Base-by-base conservation (phyloP, 257 asterid genomes). In the Rauvolfia tetraphylla region DNA sequence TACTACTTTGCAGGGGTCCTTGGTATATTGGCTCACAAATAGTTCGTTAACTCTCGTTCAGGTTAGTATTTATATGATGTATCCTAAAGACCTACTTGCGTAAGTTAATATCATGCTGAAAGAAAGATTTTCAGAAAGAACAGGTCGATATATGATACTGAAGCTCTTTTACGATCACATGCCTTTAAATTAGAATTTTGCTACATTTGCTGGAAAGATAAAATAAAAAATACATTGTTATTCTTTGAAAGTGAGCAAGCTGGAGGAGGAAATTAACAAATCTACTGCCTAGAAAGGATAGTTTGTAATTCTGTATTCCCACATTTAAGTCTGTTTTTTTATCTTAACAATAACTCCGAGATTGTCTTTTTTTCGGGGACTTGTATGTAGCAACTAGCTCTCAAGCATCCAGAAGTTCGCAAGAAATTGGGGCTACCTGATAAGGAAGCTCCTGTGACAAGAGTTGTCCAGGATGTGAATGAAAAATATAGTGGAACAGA, bases 11-110 rank as follows among this genome's bases (percentile, higher is more conserved):
- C 96, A 95, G 97, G 99, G 98, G 70, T 86, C 96, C 84, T 89
- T 89, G 84, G 82, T 95, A 41, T 89, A 87, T 84, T 95, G 99
- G 98, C 72, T 91, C 71, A 85, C 96, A 77, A 95, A 92, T 83
- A 88, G 97, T 86, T 86, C 94, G 14, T 69, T 90, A 76, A 83
- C 86, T 75, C 79, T 86, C 72, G 39, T 84, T 78, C 97, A 92
- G 97, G 98, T 92, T 51, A 77, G 91, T 85, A 29, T 41, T 69
- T 23, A 63, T 66, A 36, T 22, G 71, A 3, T 57, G 42, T 71
- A 69, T 77, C 48, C 36, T 65, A 3, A 34, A 36, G 17, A 17
- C 10, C 4, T 29, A 61, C 38, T 0, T 31, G 69, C 27, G 18
- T 11, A 10, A 38, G 3, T 38, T 38, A 66, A 38, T 38, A 7